Evolutionary conservation across 106 monocot species (phyloP).

Genomic region (Allium fistulosum): DNA sequence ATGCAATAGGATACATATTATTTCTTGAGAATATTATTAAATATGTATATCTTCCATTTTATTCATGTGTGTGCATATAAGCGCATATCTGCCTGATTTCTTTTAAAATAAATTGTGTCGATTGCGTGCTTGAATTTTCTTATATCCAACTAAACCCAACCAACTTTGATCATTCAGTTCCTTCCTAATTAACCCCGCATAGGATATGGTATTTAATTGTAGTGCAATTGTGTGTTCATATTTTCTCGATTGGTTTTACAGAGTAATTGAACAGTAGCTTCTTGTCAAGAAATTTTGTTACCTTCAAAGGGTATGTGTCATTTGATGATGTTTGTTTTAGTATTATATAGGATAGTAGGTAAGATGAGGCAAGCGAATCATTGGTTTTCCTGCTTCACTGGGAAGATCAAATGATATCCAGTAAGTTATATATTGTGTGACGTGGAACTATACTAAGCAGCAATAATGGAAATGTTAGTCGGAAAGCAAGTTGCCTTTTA

Average conservation of each 20-base stretch:
- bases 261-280: background rate
- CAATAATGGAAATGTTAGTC: background rate
- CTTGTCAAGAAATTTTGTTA: background rate
- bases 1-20: too few relatives aligned
- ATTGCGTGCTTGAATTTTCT: background rate
- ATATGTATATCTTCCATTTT: too few relatives aligned
- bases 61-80: too few relatives aligned
- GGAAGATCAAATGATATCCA: background rate
- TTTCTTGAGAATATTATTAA: too few relatives aligned
- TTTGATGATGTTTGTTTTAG: constrained; percentile 5
- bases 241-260: too few relatives aligned
- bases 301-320: background rate
- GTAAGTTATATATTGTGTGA: background rate
- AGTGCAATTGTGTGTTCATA: background rate
- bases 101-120: too few relatives aligned
- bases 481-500: background rate
- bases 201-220: background rate
- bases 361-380: background rate
- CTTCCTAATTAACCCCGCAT: background rate
- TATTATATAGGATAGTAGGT: constrained; percentile 5
- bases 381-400: background rate
- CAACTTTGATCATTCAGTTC: background rate
- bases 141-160: background rate
- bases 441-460: background rate
- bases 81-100: too few relatives aligned